Base-by-base conservation (phyloP, 2,329 filamentous ascomycete genomes). In the Stemphylium beticola region DNA sequence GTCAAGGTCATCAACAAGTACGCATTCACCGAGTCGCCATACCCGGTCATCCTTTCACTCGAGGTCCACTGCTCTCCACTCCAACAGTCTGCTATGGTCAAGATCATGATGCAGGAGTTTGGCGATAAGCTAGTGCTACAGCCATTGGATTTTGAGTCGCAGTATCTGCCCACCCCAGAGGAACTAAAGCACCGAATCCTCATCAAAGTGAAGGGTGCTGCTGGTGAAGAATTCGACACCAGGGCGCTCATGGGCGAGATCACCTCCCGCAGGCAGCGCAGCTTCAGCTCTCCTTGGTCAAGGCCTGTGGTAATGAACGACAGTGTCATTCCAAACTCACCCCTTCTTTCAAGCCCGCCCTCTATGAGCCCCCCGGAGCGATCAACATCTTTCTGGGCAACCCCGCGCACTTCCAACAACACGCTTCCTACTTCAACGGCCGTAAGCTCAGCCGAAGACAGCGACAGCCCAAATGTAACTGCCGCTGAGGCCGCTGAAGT, bases 1-100 rank as follows among this genome's bases (percentile, higher is more conserved):
- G 92, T 99, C 78, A 89, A 88, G 22, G 92, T 93, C 45, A 95
- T 99, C 74, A 91, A 93, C 76, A 93, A 93, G 73, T 97, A 97
- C 72, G 95, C 95, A 2, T 99, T 99, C 69, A 83, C 87, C 61
- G 88, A 89, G 52, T 92, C 91, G n/a, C 85, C 85, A 18, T 97
- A 93, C 65, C 95, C 95, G 0, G 82, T 99, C 14, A 96, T 95
- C 79, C 87, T 99, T 58, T 98, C 95, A 0, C 87, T 99, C 12
- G 95, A 99, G 74, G 93, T 98, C 4, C 95, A 98, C 73, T 98
- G 95, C 82, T 90, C 85, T 64, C 79, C 87, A 2, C 81, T 87
- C 11, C 95, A 98, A 72, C 95, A 99, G 74, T 81, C 85, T 17
- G 84, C 86, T 39, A 98, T 99, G 95, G 90, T 92, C 18, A 86